A percentile compares a stretch with the other conserved stretches of the same genome.
These are phyloP conservation scores for Striga asiatica DNA, from an alignment of 257 asterid species.

Conservation along the genomic window DNA sequence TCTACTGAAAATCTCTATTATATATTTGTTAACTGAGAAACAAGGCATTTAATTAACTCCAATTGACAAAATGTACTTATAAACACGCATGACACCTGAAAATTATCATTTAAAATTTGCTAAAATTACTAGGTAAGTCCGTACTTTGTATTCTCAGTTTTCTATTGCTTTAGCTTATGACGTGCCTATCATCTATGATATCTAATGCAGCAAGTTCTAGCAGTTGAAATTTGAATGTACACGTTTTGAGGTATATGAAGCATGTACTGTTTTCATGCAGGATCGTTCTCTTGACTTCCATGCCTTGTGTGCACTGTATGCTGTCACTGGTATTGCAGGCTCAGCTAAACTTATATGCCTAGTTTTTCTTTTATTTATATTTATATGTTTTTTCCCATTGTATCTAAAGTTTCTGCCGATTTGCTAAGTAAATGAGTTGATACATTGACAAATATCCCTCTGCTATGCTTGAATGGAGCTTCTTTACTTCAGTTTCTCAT, in stretches of 20 bases:
- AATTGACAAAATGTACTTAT: too few relatives aligned
- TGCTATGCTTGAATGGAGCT: too few relatives aligned
- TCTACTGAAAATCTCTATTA: too few relatives aligned
- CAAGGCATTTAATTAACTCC: too few relatives aligned
- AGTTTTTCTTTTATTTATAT: too few relatives aligned
- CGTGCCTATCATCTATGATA: too few relatives aligned
- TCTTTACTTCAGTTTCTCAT: too few relatives aligned
- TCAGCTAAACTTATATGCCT: neutral
- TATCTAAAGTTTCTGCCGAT: neutral
- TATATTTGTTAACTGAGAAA: too few relatives aligned
- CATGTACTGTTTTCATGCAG: conserved; percentile 23
- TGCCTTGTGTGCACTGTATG: conserved; percentile 85
- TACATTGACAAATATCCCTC: too few relatives aligned
- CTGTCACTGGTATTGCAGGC: conserved; percentile 66
- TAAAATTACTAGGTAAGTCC: neutral
- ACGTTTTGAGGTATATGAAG: conserved; percentile 12
- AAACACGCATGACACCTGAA: too few relatives aligned
- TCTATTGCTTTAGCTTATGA: conserved; percentile 5
- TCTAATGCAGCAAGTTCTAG: conserved; percentile 8
- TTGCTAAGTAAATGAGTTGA: too few relatives aligned
- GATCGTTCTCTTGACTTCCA: conserved; percentile 92
- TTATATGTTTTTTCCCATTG: too few relatives aligned
- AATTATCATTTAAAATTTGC: neutral
- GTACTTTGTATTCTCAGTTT: conserved; percentile 4
- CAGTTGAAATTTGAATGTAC: conserved; percentile 1